A percentile compares a stretch with the other conserved stretches of the same genome.
Evolutionary conservation across 345 rosid species (phyloP).

Genomic region (Eutrema heterophyllum): DNA sequence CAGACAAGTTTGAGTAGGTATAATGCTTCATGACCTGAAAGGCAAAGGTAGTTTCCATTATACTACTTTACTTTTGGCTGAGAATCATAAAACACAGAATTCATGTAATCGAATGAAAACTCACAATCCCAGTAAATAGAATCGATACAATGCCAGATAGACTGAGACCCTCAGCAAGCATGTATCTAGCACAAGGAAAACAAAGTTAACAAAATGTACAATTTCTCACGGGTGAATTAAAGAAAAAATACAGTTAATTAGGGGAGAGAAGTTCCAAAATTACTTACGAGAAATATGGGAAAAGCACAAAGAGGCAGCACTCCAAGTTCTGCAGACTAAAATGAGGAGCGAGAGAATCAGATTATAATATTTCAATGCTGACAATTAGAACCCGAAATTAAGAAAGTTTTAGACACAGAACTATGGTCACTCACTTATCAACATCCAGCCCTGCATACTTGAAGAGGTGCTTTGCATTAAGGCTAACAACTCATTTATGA

Average conservation of each 20-base stretch:
- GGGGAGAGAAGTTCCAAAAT: conserved; percentile 2
- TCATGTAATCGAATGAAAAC: conserved; percentile 23
- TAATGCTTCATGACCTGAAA: conserved; percentile 86
- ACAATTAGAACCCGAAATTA: background rate
- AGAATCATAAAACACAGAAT: background rate
- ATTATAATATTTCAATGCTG: conserved; percentile 8
- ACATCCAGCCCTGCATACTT: conserved; percentile 98
- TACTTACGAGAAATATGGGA: conserved; percentile 92
- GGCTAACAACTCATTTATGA: conserved; percentile 43
- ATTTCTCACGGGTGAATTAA: background rate
- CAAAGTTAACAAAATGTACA: background rate
- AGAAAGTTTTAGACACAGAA: conserved; percentile 4
- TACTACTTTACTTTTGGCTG: conserved; percentile 3
- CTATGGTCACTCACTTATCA: conserved; percentile 71
- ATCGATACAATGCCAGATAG: conserved; percentile 98
- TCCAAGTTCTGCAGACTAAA: conserved; percentile 96
- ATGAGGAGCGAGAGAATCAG: background rate
- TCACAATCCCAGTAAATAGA: conserved; percentile 94
- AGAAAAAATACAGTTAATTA: background rate
- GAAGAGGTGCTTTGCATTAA: conserved; percentile 84
- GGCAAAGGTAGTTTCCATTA: background rate
- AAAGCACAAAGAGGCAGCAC: conserved; percentile 95
- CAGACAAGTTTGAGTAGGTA: conserved; percentile 89
- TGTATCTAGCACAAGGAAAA: conserved; percentile 52
- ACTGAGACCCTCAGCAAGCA: conserved; percentile 99